Conservation (phyloP, 208 protist genomes). For the Leishmania martiniquensis region DNA sequence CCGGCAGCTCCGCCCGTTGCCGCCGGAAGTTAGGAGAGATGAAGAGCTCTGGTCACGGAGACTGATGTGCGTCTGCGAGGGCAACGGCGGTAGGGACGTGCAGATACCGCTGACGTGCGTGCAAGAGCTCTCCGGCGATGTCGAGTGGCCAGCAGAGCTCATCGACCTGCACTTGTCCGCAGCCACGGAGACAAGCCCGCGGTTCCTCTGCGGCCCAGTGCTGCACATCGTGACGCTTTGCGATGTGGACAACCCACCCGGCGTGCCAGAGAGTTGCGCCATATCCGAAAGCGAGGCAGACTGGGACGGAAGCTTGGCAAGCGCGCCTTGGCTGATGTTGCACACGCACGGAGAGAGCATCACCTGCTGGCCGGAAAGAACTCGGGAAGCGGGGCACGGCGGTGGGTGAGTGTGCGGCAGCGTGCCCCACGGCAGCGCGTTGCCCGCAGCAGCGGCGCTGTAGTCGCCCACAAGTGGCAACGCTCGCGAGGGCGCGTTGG, state of each 20-base stretch:
- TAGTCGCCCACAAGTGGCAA: not conserved
- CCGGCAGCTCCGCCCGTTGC: not conserved
- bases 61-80: not conserved
- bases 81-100: not conserved
- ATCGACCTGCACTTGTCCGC: not conserved
- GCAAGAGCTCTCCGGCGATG: not conserved
- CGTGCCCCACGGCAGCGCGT: not conserved
- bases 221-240: conserved; percentile 5
- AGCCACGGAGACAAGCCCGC: not conserved
- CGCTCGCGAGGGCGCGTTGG: not conserved
- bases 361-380: not conserved
- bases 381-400: not conserved
- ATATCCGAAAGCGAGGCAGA: conserved; percentile 2
- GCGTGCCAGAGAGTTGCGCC: conserved; percentile 24
- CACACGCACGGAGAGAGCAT: not conserved
- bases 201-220: not conserved
- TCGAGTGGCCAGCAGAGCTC: not conserved
- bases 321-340: not conserved
- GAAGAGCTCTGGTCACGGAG: not conserved
- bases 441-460: not conserved
- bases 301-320: not conserved
- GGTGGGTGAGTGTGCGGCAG: not conserved
- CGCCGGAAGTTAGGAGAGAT: not conserved
- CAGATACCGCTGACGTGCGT: not conserved
- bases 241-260: conserved; percentile 24